phyloP scores from a whole-genome alignment of 2,329 filamentous ascomycete species.

The Pyricularia grisea region DNA sequence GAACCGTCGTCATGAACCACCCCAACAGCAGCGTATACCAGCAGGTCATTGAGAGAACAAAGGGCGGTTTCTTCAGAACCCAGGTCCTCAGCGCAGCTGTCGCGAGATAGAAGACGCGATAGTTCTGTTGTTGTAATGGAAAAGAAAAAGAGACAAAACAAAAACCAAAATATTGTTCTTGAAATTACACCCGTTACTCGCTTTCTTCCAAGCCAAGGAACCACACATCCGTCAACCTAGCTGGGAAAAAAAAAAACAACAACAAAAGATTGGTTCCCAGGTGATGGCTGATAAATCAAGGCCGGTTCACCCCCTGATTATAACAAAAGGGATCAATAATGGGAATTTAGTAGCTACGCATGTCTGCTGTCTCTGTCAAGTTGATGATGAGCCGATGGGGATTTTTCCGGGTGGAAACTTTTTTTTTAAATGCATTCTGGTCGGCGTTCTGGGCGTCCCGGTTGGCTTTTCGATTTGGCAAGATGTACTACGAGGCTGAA shows the following conservation, averaged over 20 bases:
- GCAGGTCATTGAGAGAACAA: slow-evolving; percentile 98
- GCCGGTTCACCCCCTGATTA: neutral
- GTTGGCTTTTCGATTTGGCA: neutral
- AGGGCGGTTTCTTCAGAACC: slow-evolving; percentile 97
- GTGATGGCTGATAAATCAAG: neutral
- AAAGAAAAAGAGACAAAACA: neutral
- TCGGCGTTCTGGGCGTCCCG: neutral
- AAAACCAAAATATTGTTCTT: neutral
- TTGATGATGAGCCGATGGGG: neutral
- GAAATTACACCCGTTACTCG: neutral
- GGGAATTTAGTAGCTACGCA: neutral
- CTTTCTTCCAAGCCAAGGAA: neutral
- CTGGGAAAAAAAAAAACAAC: neutral
- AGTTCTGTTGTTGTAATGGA: neutral
- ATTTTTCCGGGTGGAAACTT: neutral
- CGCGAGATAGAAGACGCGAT: slow-evolving; percentile 31
- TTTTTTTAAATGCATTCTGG: neutral
- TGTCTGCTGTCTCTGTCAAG: neutral
- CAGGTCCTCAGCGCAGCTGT: slow-evolving; percentile 76
- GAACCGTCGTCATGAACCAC: slow-evolving; percentile 99
- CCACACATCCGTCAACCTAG: neutral
- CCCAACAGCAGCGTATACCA: slow-evolving; percentile 97
- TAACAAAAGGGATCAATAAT: neutral
- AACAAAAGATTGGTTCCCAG: neutral
- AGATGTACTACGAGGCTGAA: neutral